These are phyloP conservation scores for Sporobolomyces roseus DNA, from an alignment of 768 basidiomycete species.

Conservation along the genomic window DNA sequence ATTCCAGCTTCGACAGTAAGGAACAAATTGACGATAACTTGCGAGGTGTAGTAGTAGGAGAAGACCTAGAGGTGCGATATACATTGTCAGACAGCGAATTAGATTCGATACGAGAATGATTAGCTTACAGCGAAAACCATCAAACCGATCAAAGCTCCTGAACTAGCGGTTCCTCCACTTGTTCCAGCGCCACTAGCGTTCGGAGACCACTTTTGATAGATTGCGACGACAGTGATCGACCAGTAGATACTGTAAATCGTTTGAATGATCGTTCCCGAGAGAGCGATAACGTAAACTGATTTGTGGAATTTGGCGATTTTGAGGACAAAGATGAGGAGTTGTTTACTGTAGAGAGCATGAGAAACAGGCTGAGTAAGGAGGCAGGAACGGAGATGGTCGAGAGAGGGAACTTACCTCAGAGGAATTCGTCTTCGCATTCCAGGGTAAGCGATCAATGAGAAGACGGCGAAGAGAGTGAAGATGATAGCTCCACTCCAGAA, in stretches of 20 bases:
- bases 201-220: constrained; percentile 38
- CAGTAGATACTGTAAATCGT: constrained; percentile 41
- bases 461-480: constrained; percentile 46
- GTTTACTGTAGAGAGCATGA: too few relatives aligned
- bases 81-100: too few relatives aligned
- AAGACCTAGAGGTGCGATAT: too few relatives aligned
- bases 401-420: not conserved
- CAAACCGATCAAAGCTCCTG: constrained; percentile 37
- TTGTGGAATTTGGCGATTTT: constrained; percentile 40
- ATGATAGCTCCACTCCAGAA: constrained; percentile 44
- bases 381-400: too few relatives aligned
- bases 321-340: constrained; percentile 43
- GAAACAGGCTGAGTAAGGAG: too few relatives aligned
- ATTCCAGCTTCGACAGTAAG: constrained; percentile 43
- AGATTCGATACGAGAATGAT: not conserved
- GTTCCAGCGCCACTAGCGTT: constrained; percentile 25
- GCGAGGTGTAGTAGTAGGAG: constrained; percentile 28
- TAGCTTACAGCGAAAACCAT: constrained; percentile 39
- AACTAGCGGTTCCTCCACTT: constrained; percentile 29
- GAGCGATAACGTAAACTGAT: constrained; percentile 41
- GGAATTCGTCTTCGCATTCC: constrained; percentile 41
- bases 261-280: constrained; percentile 35
- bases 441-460: constrained; percentile 40
- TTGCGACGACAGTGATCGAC: constrained; percentile 38
- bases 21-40: constrained; percentile 41